phyloP scores from a whole-genome alignment of 2,329 filamentous ascomycete species.

The Aureobasidium mangrovei region DNA sequence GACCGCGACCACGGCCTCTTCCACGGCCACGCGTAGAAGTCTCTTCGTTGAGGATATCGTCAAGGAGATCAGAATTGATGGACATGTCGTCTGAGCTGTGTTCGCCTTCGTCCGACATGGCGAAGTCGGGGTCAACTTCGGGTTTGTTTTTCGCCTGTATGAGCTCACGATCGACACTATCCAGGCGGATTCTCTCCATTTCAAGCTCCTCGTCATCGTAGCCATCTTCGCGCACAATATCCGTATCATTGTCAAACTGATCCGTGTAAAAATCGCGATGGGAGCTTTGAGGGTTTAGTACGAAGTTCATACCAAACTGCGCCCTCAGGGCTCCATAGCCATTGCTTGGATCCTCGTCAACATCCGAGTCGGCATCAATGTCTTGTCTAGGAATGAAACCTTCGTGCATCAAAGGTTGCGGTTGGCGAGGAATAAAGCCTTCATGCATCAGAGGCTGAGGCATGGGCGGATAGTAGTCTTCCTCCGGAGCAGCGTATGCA shows the following conservation, averaged over 20 bases:
- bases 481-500: slow-evolving; percentile 5
- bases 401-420: slow-evolving; percentile 27
- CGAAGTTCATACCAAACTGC: slow-evolving; percentile 16
- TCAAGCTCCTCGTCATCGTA: slow-evolving; percentile 21
- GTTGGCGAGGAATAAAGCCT: slow-evolving; percentile 31
- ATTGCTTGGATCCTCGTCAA: slow-evolving; percentile 20
- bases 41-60: slow-evolving; percentile 14
- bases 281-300: slow-evolving; percentile 12
- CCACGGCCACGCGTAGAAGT: slow-evolving; percentile 13
- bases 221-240: slow-evolving; percentile 23
- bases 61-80: slow-evolving; percentile 13
- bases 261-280: slow-evolving; percentile 17
- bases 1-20: slow-evolving; percentile 17
- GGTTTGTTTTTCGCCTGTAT: slow-evolving; percentile 25
- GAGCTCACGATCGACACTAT: slow-evolving; percentile 23
- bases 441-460: slow-evolving; percentile 27
- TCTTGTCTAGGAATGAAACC: slow-evolving; percentile 32
- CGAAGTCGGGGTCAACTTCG: slow-evolving; percentile 28
- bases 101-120: slow-evolving; percentile 24
- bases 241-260: slow-evolving; percentile 21
- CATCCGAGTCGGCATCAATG: slow-evolving; percentile 27
- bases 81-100: slow-evolving; percentile 15
- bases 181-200: neutral
- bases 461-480: slow-evolving; percentile 10
- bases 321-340: slow-evolving; percentile 21